Conservation (phyloP, 2,329 filamentous ascomycete species). For the Penicillium italicum region DNA sequence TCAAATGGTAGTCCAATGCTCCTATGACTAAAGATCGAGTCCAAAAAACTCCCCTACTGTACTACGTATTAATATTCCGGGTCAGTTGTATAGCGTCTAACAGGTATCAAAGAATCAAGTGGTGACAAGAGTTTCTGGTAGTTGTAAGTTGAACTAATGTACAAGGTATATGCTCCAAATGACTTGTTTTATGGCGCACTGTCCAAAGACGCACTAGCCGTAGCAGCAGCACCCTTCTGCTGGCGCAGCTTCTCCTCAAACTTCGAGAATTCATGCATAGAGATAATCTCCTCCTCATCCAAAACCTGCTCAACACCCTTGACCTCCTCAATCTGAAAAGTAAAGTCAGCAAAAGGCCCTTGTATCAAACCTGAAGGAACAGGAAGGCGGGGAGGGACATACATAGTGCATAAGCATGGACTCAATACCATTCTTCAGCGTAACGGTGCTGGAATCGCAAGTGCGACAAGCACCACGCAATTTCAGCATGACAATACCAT, state of each 20-base stretch:
- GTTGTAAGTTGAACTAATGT: background rate
- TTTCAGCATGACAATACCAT: constrained; percentile 81
- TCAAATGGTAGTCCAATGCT: too few relatives aligned
- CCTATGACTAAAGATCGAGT: too few relatives aligned
- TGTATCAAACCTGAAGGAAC: background rate
- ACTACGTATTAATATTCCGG: background rate
- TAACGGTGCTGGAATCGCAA: constrained; percentile 95
- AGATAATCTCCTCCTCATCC: constrained; percentile 87
- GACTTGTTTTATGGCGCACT: constrained; percentile 35
- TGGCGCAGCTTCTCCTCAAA: constrained; percentile 80
- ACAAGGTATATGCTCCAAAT: background rate
- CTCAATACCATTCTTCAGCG: constrained; percentile 95
- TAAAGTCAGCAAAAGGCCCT: constrained; percentile 17
- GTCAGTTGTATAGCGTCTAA: too few relatives aligned
- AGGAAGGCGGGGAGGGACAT: constrained; percentile 42
- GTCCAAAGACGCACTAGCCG: constrained; percentile 53
- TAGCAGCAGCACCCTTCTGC: constrained; percentile 53
- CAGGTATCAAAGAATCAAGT: background rate
- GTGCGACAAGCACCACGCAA: constrained; percentile 89
- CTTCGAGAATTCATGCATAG: constrained; percentile 82
- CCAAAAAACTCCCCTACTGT: too few relatives aligned
- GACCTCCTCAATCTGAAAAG: constrained; percentile 81
- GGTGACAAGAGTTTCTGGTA: background rate
- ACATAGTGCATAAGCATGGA: constrained; percentile 97
- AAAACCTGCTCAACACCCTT: constrained; percentile 86